Conservation (phyloP, 108 stramenopile genomes). For the Skeletonema grethae region DNA sequence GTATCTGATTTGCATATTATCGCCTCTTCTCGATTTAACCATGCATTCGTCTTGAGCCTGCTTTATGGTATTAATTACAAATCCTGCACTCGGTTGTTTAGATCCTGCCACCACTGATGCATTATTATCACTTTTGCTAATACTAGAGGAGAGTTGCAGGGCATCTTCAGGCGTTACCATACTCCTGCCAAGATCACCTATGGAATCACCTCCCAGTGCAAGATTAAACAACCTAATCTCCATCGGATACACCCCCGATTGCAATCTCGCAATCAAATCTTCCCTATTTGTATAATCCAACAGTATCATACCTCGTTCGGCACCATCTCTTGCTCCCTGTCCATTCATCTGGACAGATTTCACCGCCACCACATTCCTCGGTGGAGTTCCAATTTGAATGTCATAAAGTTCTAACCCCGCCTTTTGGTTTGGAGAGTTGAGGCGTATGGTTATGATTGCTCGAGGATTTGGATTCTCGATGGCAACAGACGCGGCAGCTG, state of each 20-base stretch:
- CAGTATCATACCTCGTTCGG: constrained; percentile 11
- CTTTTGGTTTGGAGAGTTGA: constrained; percentile 8
- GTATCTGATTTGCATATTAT: constrained; percentile 61
- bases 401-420: constrained; percentile 18
- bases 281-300: constrained; percentile 22
- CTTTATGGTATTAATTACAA: constrained; percentile 27
- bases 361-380: constrained; percentile 13
- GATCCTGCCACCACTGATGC: constrained; percentile 1
- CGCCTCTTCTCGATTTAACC: constrained; percentile 55
- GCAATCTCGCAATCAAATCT: constrained; percentile 33
- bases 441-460: constrained; percentile 16
- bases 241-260: constrained; percentile 54
- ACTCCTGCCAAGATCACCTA: constrained; percentile 50
- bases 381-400: constrained; percentile 20
- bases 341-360: constrained; percentile 4
- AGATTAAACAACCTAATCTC: constrained; percentile 52
- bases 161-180: constrained; percentile 63
- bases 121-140: constrained; percentile 16
- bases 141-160: constrained; percentile 41
- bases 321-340: constrained; percentile 8
- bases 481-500: neutral
- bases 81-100: constrained; percentile 11
- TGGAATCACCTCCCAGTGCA: constrained; percentile 57
- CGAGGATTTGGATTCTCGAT: constrained; percentile 19
- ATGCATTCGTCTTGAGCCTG: constrained; percentile 16